Conservation (phyloP, 2,329 filamentous ascomycete species). For the Knoxdaviesia proteae region DNA sequence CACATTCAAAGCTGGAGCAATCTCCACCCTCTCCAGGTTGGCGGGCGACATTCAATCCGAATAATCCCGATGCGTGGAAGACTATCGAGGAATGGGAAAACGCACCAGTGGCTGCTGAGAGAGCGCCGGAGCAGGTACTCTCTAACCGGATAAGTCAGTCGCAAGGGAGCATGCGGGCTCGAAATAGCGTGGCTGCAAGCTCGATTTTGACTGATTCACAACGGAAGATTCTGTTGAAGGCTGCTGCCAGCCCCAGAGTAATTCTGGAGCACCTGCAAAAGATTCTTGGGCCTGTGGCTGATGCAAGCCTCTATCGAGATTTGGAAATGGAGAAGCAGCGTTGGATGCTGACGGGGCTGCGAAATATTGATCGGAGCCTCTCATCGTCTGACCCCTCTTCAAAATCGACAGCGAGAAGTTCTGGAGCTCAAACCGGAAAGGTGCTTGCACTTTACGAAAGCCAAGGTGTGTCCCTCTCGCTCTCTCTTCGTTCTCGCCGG, state of each 20-base stretch:
- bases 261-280: no score
- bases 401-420: constrained; percentile 6
- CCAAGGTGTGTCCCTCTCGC: constrained; percentile 15
- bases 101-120: no score
- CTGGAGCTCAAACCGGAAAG: constrained; percentile 7
- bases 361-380: constrained; percentile 16
- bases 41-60: constrained; percentile 11
- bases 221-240: no score
- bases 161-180: no score
- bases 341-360: constrained; percentile 40
- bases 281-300: no score
- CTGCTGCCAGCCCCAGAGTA: no score
- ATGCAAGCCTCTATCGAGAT: constrained; percentile 26
- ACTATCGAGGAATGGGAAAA: constrained; percentile 1
- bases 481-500: no score
- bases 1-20: no score
- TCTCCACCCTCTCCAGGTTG: neutral
- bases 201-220: no score
- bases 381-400: constrained; percentile 2
- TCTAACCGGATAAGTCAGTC: no score
- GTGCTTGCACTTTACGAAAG: constrained; percentile 30
- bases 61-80: constrained; percentile 22
- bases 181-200: no score
- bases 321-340: constrained; percentile 33
- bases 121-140: no score